Evolutionary conservation across 2,329 filamentous ascomycete genomes (phyloP), one percentile per base, ranked within the genome.

Genomic region (Venturia effusa): DNA sequence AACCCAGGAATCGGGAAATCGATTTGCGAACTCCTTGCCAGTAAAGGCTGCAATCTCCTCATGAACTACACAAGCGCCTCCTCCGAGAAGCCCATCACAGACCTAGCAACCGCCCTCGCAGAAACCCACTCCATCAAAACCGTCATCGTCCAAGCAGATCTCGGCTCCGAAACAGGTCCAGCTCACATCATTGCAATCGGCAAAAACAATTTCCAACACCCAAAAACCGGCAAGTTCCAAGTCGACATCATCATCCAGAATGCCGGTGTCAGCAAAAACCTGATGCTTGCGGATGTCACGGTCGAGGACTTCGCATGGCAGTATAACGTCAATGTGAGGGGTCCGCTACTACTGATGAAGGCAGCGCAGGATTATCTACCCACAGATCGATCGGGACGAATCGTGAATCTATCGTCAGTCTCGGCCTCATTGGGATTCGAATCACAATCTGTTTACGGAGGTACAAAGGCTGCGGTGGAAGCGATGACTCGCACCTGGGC

Each of bases 211-310:
- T 86, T 89, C 75, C 72, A 80, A 10, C 72, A 80, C 64, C 79
- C 81, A 34, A 79, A 81, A 69, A 80, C 76, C 66, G 74, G 75
- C 65, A 78, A 79, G 64, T 84, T 91, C 72, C 84, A 87, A 70
- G 82, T 96, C 70, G 90, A 95, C 76, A 90, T 96, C 66, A 79
- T 96, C 62, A 79, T 96, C 79, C 95, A 96, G 82, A 96, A 95
- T 74, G 91, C 92, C 37, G 92, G 90, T 32, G 78, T 84, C 2
- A 76, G 80, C 13, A 74, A 83, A 45, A 93, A 94, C 76, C 83
- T 87, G 68, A 73, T 78, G 32, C 76, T 89, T 30, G 81, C 84
- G 61, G 83, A 88, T 34, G 83, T 90, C 67, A 83, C 81, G 4
- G 71, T 80, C 6, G 80, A 80, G 15, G 83, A 92, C 70, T 95